These are phyloP conservation scores for Yamadazyma membranifaciens DNA, from an alignment of 1,139 yeast genomes.

Conservation along the genomic window DNA sequence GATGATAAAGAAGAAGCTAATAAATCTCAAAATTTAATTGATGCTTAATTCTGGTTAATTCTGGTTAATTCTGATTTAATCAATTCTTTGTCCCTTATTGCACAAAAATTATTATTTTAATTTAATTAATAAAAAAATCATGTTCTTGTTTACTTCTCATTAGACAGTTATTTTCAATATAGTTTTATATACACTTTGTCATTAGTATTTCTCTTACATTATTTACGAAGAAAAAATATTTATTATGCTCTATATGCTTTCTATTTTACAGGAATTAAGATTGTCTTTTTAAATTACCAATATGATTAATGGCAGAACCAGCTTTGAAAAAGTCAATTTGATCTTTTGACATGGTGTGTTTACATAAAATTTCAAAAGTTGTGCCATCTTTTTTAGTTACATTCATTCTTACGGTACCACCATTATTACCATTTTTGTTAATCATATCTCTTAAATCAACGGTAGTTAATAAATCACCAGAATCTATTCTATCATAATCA, in stretches of 20 bases:
- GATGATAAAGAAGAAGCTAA: constrained; percentile 22
- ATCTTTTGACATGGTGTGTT: constrained; percentile 95
- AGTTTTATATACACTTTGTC: constrained; percentile 1
- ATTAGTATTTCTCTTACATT: background rate
- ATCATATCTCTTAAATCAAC: constrained; percentile 76
- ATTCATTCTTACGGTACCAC: constrained; percentile 69
- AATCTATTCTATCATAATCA: constrained; percentile 77
- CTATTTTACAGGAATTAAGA: constrained; percentile 3
- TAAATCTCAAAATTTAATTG: constrained; percentile 45
- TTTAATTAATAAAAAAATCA: background rate
- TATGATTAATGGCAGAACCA: constrained; percentile 93
- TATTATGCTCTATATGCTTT: constrained; percentile 3
- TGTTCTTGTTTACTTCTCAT: constrained; percentile 4
- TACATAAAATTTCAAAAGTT: constrained; percentile 66
- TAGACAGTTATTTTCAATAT: constrained; percentile 2
- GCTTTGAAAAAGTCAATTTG: constrained; percentile 96
- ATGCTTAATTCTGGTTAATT: constrained; percentile 35
- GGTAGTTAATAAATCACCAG: constrained; percentile 81
- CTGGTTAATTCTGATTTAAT: constrained; percentile 32
- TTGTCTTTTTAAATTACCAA: constrained; percentile 60
- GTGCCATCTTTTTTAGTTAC: constrained; percentile 79
- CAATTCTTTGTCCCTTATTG: background rate
- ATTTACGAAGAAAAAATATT: background rate
- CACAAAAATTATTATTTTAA: background rate
- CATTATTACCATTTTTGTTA: constrained; percentile 79